Conservation (phyloP, 1,284 basidiomycete species). For the Psilocybe mexicana region DNA sequence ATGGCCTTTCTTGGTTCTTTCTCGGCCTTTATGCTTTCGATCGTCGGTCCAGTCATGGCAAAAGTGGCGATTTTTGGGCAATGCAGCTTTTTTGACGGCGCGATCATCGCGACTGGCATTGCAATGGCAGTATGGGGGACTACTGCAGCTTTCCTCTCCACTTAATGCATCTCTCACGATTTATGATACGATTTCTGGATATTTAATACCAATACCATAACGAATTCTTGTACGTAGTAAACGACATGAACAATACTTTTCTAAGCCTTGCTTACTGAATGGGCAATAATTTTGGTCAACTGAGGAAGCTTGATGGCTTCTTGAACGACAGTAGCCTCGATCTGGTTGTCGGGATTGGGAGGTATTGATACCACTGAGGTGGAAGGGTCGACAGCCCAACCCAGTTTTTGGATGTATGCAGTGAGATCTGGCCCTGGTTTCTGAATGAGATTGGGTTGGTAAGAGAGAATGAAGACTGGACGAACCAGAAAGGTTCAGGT, state of each 20-base stretch:
- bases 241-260: neutral
- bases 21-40: constrained; percentile 81
- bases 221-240: neutral
- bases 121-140: constrained; percentile 83
- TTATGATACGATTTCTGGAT: neutral
- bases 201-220: neutral
- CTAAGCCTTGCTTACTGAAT: constrained; percentile 39
- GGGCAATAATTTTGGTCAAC: constrained; percentile 81
- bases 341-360: constrained; percentile 91
- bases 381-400: constrained; percentile 71
- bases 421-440: constrained; percentile 59
- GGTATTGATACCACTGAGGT: constrained; percentile 72
- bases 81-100: constrained; percentile 52
- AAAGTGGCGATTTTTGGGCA: constrained; percentile 58
- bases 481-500: constrained; percentile 71
- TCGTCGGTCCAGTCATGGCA: constrained; percentile 76
- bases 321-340: constrained; percentile 91
- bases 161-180: neutral
- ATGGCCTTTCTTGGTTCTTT: constrained; percentile 93
- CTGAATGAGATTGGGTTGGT: constrained; percentile 21
- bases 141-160: constrained; percentile 54
- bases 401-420: constrained; percentile 67
- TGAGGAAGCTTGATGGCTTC: constrained; percentile 89
- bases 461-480: constrained; percentile 13
- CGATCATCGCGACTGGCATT: constrained; percentile 55